phyloP scores from a whole-genome alignment of 2,329 filamentous ascomycete species.

The Rhytidhysteron rufulum region DNA sequence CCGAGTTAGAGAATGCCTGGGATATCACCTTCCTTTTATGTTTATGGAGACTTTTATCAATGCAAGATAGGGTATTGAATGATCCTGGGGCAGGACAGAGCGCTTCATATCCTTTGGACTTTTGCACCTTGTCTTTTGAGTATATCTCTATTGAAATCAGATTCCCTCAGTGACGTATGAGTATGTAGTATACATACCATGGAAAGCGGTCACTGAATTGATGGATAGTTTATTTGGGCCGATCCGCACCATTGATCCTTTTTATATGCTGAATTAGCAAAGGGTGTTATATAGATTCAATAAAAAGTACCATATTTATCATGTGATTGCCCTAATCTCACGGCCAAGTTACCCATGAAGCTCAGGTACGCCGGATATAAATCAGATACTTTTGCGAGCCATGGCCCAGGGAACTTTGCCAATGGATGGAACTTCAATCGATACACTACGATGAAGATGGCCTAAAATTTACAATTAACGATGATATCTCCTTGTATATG shows the following conservation, averaged over 20 bases:
- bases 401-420: conserved; percentile 21
- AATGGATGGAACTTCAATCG: conserved; percentile 21
- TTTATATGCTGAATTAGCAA: too few relatives aligned
- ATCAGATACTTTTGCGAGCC: conserved; percentile 20
- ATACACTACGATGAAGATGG: too few relatives aligned
- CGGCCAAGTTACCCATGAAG: conserved; percentile 21
- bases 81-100: conserved; percentile 37
- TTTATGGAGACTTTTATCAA: conserved; percentile 38
- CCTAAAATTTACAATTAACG: too few relatives aligned
- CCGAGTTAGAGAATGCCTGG: too few relatives aligned
- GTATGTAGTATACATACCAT: conserved; percentile 23
- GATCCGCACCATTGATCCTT: conserved; percentile 24
- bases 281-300: too few relatives aligned
- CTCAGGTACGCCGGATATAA: conserved; percentile 22
- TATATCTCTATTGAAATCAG: too few relatives aligned
- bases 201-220: conserved; percentile 20
- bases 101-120: conserved; percentile 43
- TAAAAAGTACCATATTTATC: conserved; percentile 23
- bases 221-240: conserved; percentile 23
- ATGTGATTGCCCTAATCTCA: conserved; percentile 21
- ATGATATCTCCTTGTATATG: too few relatives aligned
- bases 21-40: conserved; percentile 38
- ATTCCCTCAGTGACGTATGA: too few relatives aligned
- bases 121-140: conserved; percentile 43
- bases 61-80: conserved; percentile 39